Evolutionary conservation across 768 basidiomycete species (phyloP), one percentile per base, ranked within the genome.

Genomic region (Phanerodontia chrysosporium): DNA sequence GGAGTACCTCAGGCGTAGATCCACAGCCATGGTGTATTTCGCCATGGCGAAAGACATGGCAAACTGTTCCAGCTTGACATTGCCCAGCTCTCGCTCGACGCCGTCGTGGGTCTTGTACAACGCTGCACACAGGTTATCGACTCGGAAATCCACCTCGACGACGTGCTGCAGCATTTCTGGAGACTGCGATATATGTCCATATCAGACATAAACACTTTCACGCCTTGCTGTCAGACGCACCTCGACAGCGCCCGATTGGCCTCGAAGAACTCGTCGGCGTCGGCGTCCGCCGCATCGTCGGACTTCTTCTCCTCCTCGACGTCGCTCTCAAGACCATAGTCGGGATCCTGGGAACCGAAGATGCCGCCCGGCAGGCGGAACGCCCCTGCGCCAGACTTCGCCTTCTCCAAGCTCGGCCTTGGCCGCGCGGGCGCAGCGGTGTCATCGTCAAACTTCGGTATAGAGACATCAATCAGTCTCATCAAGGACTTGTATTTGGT

Each of bases 401-500:
- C 67, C 65, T 44, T 69, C 64, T 48, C 18, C 28, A 55, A 7
- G 44, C 36, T 9, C 2, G 64, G 60, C 16, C 52, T 57, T 2
- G 49, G 60, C 39, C n/a, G n/a, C n/a, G n/a, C n/a, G n/a, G 42
- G 12, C 14, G 53, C 63, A 28, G 46, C 52, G 13, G 51, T 49
- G 24, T 70, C 69, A 49, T 65, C 70, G 24, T 83, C 87, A 64
- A 98, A 88, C 58, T 87, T 83, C 14, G 97, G 97, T 39, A 98
- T 86, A 28, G 87, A 84, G 27, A 95, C 86, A 66, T 98, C 95
- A 65, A 98, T 83, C 58, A 98, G 78, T 9, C 92, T 85, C 91
- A 99, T 93, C 45, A 98, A 73, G 1, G 87, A 83, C 73, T 95
- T 89, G 74, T 96, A 96, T 71, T 95, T 96, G 8, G 83, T 83